Evolutionary conservation across 768 basidiomycete species (phyloP), one percentile per base, ranked within the genome.

Genomic region (Agaricus blazei): DNA sequence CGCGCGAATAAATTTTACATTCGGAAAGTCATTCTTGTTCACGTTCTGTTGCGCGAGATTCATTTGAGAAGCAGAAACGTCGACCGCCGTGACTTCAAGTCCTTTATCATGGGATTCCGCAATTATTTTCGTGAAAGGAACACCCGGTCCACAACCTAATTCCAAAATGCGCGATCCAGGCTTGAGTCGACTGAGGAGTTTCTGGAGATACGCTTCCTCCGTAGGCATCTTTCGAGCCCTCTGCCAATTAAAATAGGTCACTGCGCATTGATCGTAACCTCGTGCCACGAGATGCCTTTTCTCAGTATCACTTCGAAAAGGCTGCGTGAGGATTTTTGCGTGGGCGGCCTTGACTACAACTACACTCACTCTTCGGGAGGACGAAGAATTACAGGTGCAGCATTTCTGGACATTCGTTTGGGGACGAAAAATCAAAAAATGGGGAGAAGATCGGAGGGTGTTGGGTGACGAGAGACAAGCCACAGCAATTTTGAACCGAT

Each of bases 101-200:
- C 34, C 12, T 43, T 64, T 48, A 8, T 64, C 66, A 14, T 62
- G 56, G 24, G 34, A 3, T 34, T 57, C 47, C 45, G 60, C 45
- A 23, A 68, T 62, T 1, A 55, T 28, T 44, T 64, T 65, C 2
- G 68, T 66, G 34, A 52, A 57, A 0, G 65, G 65, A 19, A 67
- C 60, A 23, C 67, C 68, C 2, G 67, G 65, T 6, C 67, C 68
- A 45, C 68, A 69, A 40, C 68, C 68, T 19, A 69, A 60, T 43
- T 68, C 68, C 37, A 69, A 45, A 29, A 69, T 56, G 19, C 54
- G 49, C 15, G 64, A 60, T n/a, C 60, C 60, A 24, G 57, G 38
- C 9, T 60, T 57, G 11, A 68, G 57, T 12, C 55, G 54, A 8
- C 48, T 38, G 54, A 64, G 23, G 11, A 68, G 59, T 11, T 59